These are phyloP conservation scores for Calocybe indica DNA, from an alignment of 768 basidiomycete genomes.

Conservation along the genomic window DNA sequence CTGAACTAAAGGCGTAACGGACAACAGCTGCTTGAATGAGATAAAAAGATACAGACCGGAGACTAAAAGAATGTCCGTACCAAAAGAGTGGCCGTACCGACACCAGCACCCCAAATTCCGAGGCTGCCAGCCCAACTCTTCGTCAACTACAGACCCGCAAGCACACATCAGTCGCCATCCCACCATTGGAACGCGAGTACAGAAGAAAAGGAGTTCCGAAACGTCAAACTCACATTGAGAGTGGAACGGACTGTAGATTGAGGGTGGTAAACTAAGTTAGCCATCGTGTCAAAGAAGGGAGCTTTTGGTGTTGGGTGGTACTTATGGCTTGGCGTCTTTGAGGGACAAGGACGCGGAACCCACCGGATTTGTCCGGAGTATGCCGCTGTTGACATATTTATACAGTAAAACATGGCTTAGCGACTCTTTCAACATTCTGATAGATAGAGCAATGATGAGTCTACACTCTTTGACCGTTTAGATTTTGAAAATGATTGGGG, in stretches of 20 bases:
- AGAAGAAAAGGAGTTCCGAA: not conserved
- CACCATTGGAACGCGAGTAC: not conserved
- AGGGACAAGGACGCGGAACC: constrained; percentile 5
- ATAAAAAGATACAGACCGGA: not conserved
- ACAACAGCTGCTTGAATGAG: constrained; percentile 48
- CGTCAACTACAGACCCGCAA: constrained; percentile 26
- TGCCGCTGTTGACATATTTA: not conserved
- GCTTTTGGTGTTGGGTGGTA: too few species aligned
- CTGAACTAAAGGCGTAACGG: constrained; percentile 81
- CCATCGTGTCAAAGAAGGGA: constrained; percentile 23
- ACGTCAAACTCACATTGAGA: constrained; percentile 26
- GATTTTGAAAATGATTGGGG: too few species aligned
- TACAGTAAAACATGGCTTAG: too few species aligned
- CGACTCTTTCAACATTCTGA: too few species aligned
- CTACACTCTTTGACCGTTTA: too few species aligned
- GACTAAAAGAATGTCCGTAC: constrained; percentile 33
- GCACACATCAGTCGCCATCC: constrained; percentile 9
- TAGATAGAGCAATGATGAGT: too few species aligned
- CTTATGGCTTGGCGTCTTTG: not conserved
- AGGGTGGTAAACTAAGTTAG: constrained; percentile 32
- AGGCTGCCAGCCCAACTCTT: constrained; percentile 58
- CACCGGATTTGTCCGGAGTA: constrained; percentile 15
- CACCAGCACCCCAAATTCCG: constrained; percentile 67
- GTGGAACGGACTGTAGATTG: constrained; percentile 31
- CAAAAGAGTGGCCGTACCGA: constrained; percentile 60